phyloP scores from a whole-genome alignment of 306 rosid genomes.

The Rosa rugosa region DNA sequence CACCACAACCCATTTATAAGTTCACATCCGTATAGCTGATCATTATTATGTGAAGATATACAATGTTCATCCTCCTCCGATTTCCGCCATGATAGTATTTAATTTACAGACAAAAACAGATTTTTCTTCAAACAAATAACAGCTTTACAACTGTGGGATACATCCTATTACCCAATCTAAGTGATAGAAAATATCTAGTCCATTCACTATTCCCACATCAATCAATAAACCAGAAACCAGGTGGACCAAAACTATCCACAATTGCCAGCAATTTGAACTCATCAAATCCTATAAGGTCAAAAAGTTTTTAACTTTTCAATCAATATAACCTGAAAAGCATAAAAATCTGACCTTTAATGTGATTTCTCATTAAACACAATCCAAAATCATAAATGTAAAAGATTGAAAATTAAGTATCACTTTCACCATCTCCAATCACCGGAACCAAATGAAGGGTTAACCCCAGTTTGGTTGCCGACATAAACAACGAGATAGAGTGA shows the following conservation, averaged over 20 bases:
- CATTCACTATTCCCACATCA: background rate
- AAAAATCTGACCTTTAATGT: conserved; percentile 5
- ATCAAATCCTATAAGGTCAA: background rate
- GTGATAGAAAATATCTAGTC: background rate
- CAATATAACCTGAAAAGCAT: background rate
- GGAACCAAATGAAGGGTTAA: conserved; percentile 10
- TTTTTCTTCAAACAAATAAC: background rate
- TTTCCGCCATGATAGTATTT: background rate
- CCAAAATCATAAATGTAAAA: background rate
- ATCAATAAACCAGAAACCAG: background rate
- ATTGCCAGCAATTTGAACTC: background rate
- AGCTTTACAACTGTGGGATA: background rate
- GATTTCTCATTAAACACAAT: background rate
- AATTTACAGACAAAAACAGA: background rate
- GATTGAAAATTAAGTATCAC: background rate
- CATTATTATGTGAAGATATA: background rate
- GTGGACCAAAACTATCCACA: background rate
- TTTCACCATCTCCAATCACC: background rate
- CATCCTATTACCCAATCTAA: background rate
- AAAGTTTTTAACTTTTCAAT: background rate
- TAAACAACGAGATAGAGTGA: background rate
- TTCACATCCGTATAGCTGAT: background rate
- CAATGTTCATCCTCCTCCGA: background rate
- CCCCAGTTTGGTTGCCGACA: conserved; percentile 23
- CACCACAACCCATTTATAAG: background rate